phyloP scores from a whole-genome alignment of 1,284 basidiomycete genomes.

The Tilletia caries region DNA sequence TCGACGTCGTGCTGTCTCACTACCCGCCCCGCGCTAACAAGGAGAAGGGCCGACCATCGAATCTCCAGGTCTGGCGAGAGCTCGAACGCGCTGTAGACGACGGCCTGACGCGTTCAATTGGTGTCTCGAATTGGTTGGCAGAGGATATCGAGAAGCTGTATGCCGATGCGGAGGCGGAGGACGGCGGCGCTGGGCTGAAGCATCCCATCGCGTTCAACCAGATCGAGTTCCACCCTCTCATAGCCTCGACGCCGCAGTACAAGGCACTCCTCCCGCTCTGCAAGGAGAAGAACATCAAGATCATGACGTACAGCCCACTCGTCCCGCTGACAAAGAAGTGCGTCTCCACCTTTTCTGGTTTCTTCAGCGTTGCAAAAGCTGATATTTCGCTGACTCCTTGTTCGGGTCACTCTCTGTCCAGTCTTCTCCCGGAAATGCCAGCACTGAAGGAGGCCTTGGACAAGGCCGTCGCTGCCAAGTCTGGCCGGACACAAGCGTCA shows the following conservation, averaged over 20 bases:
- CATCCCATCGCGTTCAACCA: slow-evolving; percentile 7
- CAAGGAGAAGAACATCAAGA: slow-evolving; percentile 13
- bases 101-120: slow-evolving; percentile 58
- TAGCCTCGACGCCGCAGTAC: not conserved
- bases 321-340: slow-evolving; percentile 3
- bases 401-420: not conserved
- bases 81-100: slow-evolving; percentile 49
- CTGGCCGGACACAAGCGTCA: slow-evolving; percentile 1
- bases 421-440: slow-evolving; percentile 4
- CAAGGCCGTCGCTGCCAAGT: slow-evolving; percentile 8
- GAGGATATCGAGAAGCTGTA: slow-evolving; percentile 5
- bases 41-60: not conserved
- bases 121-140: slow-evolving; percentile 58
- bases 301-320: not conserved
- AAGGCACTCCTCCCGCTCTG: slow-evolving; percentile 1
- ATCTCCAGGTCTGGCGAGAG: slow-evolving; percentile 24
- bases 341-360: not conserved
- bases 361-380: not conserved
- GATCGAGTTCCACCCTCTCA: slow-evolving; percentile 7
- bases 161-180: not conserved
- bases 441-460: slow-evolving; percentile 2
- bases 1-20: slow-evolving; percentile 6
- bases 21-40: slow-evolving; percentile 9
- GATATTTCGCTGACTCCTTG: not conserved
- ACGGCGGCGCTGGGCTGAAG: not conserved